Evolutionary conservation across 2,329 filamentous ascomycete species (phyloP), one percentile per base, ranked within the genome.

Genomic region (Dichotomopilus funicola): DNA sequence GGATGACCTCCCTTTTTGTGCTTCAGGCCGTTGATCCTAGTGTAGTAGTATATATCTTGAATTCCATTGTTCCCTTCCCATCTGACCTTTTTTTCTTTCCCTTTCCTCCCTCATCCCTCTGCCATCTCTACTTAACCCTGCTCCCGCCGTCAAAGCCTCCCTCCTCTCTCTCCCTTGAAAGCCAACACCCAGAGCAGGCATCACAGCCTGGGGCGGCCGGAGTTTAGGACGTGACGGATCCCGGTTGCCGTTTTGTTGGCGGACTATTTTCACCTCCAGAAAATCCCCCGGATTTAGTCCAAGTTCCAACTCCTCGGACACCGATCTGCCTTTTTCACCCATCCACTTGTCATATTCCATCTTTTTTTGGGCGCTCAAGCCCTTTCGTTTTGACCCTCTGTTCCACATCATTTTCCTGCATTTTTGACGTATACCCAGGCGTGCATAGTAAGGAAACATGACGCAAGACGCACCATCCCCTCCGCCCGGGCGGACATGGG

Each of bases 401-500:
- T 27, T 27, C 19, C 19, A 27, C 19, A 27, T 27, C 19, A 27
- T 27, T 27, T 27, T 27, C 19, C 19, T 27, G 19, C 19, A 27
- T 27, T 27, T 27, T 27, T 27, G 19, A 27, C 19, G 19, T 27
- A 27, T 27, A 27, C 19, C 19, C 19, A 27, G 19, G 19, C 19
- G 19, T 27, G 19, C 19, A 27, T 27, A 41, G 3, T 12, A 11
- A 37, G 35, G 27, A 40, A 7, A 13, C 35, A 58, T 58, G 56
- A 45, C 12, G 5, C 42, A 43, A 41, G 54, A 47, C 19, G 49
- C 51, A 46, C 13, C 33, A 19, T n/a, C 49, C 12, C 27, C 56
- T 33, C 49, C 48, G 19, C 38, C 53, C n/a, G 38, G 51, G 43
- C 55, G 55, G 50, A 7, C 33, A 55, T 61, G 60, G 63, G 34